phyloP scores from a whole-genome alignment of 1,139 yeast species.

The Geotrichum phurueaensis region DNA sequence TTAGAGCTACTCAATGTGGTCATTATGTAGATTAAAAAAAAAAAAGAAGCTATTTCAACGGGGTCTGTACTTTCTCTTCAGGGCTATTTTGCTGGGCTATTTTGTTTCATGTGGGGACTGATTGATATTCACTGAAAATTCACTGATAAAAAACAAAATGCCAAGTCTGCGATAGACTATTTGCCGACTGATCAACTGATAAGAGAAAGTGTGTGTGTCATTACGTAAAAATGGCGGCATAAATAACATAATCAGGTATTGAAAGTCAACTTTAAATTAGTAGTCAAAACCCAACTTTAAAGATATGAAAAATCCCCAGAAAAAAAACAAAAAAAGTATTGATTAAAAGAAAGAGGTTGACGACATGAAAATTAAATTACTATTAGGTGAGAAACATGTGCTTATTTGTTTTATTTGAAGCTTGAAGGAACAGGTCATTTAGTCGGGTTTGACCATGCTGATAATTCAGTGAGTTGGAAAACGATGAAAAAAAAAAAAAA shows the following conservation, averaged over 20 bases:
- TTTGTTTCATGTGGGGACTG: too few relatives aligned
- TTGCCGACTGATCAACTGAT: neutral
- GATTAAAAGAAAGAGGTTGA: neutral
- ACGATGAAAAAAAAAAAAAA: too few relatives aligned
- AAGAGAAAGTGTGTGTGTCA: neutral
- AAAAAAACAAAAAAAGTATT: neutral
- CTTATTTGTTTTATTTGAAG: too few relatives aligned
- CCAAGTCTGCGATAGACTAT: neutral
- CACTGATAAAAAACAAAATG: too few relatives aligned
- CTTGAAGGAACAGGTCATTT: too few relatives aligned
- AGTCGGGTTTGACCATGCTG: too few relatives aligned
- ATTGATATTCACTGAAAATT: neutral
- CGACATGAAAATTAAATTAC: neutral
- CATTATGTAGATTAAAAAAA: neutral
- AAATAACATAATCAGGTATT: neutral
- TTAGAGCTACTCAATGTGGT: neutral
- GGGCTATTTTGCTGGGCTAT: too few relatives aligned
- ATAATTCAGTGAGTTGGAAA: too few relatives aligned
- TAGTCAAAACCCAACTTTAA: neutral
- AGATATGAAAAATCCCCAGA: neutral
- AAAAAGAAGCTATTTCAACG: neutral
- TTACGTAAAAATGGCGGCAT: neutral
- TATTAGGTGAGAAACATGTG: too few relatives aligned
- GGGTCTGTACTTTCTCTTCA: neutral
- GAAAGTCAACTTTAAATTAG: neutral